Conservation (phyloP, 768 basidiomycete species). For the Lentinula aciculospora region DNA sequence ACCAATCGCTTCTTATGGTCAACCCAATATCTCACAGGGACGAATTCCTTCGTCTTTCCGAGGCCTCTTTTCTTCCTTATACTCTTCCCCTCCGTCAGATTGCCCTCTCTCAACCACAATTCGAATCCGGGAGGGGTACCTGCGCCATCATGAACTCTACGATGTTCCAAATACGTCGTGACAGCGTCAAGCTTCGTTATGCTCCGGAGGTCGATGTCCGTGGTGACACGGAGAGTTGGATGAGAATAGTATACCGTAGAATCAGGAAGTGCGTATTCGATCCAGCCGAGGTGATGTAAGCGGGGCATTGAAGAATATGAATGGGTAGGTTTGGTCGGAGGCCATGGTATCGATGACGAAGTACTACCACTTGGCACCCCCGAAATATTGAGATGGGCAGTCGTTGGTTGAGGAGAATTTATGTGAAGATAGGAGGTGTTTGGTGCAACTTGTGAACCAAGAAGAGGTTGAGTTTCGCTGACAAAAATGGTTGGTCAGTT, state of each 20-base stretch:
- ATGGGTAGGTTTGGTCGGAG: slow-evolving; percentile 13
- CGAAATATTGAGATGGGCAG: neutral
- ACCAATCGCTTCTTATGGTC: slow-evolving; percentile 57
- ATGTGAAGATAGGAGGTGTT: slow-evolving; percentile 22
- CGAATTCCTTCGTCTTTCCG: slow-evolving; percentile 7
- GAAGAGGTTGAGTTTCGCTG: slow-evolving; percentile 54
- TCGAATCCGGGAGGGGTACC: slow-evolving; percentile 30
- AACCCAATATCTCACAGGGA: slow-evolving; percentile 52
- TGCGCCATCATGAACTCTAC: slow-evolving; percentile 19
- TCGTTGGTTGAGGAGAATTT: slow-evolving; percentile 6
- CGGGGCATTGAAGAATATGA: slow-evolving; percentile 21
- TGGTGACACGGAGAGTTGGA: slow-evolving; percentile 53
- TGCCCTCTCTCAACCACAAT: slow-evolving; percentile 54
- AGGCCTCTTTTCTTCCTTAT: slow-evolving; percentile 20
- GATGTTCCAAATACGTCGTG: slow-evolving; percentile 36
- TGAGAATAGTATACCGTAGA: slow-evolving; percentile 67
- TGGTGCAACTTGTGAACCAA: slow-evolving; percentile 24
- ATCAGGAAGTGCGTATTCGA: slow-evolving; percentile 72
- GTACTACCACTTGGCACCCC: neutral
- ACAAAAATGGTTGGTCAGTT: neutral
- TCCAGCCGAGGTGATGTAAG: slow-evolving; percentile 63
- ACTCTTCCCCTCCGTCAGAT: slow-evolving; percentile 12
- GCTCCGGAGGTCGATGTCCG: slow-evolving; percentile 63
- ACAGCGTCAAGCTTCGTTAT: slow-evolving; percentile 45
- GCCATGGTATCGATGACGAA: slow-evolving; percentile 9